Evolutionary conservation across 495 filamentous ascomycete genomes (phyloP).

Genomic region (Parathielavia hyrcaniae): DNA sequence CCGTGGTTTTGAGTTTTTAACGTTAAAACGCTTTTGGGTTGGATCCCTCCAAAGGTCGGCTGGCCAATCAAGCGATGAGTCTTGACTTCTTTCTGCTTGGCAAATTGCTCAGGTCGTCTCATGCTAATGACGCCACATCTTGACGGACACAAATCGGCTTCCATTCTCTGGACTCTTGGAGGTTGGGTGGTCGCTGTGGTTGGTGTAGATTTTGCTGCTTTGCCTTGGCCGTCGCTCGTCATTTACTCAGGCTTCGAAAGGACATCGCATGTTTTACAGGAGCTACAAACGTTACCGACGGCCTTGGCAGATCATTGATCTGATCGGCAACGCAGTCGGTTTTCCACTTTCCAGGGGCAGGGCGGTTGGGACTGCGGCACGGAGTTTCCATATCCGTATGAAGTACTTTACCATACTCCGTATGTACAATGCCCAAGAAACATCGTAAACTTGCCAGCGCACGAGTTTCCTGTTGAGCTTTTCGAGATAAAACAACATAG

Average conservation of each 20-base stretch:
- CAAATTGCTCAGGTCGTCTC: neutral
- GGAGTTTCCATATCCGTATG: no score
- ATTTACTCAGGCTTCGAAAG: neutral
- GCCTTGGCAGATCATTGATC: neutral
- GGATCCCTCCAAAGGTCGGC: neutral
- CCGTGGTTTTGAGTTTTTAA: conserved; percentile 12
- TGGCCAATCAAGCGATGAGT: conserved; percentile 9
- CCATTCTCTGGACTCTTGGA: neutral
- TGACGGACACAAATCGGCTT: neutral
- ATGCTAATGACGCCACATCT: neutral
- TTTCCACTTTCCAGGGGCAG: neutral
- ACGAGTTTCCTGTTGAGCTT: neutral
- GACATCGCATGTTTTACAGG: neutral
- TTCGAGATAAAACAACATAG: no score
- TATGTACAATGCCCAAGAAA: neutral
- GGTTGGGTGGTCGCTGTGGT: no score
- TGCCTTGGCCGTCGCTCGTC: neutral
- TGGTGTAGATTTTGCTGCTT: neutral
- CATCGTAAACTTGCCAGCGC: neutral
- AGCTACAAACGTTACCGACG: neutral
- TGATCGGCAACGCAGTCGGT: conserved; percentile 2
- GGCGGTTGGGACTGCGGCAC: neutral
- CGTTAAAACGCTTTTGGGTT: conserved; percentile 6
- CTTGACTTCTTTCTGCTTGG: neutral
- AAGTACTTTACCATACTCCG: no score